phyloP scores from a whole-genome alignment of 169 alveolate genomes.

The Cryptosporidium viatorum region DNA sequence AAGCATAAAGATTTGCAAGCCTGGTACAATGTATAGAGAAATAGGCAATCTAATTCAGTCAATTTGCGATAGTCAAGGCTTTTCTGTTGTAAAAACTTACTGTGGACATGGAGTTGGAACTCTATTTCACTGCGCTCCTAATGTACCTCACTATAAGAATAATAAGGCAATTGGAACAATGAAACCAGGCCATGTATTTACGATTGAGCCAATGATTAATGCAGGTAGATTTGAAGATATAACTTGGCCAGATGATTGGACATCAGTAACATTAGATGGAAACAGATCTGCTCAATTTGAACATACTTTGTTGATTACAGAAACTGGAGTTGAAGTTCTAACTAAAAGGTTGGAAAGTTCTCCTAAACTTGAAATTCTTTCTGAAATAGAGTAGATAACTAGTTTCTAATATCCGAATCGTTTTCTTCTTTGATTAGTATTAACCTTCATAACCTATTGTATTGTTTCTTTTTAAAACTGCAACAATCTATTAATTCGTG shows the following conservation, averaged over 20 bases:
- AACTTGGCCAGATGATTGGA: slow-evolving; percentile 99
- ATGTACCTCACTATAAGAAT: slow-evolving; percentile 97
- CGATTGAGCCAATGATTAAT: slow-evolving; percentile 99
- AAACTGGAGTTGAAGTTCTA: slow-evolving; percentile 93
- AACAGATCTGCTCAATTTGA: slow-evolving; percentile 93
- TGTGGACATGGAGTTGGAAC: slow-evolving; percentile 99
- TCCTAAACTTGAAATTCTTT: slow-evolving; percentile 88
- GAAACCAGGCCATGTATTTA: slow-evolving; percentile 97
- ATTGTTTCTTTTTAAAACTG: not conserved
- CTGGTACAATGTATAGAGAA: slow-evolving; percentile 97
- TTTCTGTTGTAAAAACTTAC: slow-evolving; percentile 91
- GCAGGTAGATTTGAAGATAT: slow-evolving; percentile 93
- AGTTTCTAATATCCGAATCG: not conserved
- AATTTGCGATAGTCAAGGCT: slow-evolving; percentile 86
- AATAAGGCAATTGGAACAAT: slow-evolving; percentile 96
- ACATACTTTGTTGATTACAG: slow-evolving; percentile 96
- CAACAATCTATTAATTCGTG: slow-evolving; percentile 26
- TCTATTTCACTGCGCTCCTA: slow-evolving; percentile 96
- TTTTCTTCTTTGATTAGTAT: not conserved
- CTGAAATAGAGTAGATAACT: slow-evolving; percentile 1
- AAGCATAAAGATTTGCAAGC: slow-evolving; percentile 92
- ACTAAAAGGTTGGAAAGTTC: slow-evolving; percentile 92
- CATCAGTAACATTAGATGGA: slow-evolving; percentile 95
- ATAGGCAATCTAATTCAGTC: slow-evolving; percentile 93
- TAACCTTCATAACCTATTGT: not conserved